Percentiles rank a stretch among this genome's conserved stretches.
Evolutionary conservation across 768 basidiomycete genomes (phyloP).

Genomic region (Filobasidium wieringae): DNA sequence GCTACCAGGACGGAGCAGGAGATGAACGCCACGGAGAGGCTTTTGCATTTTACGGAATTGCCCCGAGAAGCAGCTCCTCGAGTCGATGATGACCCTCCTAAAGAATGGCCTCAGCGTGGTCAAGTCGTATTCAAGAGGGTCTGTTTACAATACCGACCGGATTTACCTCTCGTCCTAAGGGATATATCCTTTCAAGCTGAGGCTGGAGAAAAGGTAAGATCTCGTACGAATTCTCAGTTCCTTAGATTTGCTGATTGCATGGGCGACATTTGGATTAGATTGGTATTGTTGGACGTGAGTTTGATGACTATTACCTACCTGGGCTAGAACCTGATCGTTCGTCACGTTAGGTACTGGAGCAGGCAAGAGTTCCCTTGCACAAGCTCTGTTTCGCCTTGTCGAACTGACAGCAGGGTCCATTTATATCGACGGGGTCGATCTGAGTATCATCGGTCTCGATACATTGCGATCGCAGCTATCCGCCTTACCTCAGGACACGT

Average conservation of each 20-base stretch:
- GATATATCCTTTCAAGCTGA: constrained; percentile 59
- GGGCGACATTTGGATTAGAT: neutral
- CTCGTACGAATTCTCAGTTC: no score
- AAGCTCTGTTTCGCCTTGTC: constrained; percentile 51
- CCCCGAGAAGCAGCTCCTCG: constrained; percentile 54
- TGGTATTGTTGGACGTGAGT: constrained; percentile 53
- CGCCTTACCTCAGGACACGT: constrained; percentile 57
- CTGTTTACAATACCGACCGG: constrained; percentile 56
- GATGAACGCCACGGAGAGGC: constrained; percentile 61
- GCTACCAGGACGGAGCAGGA: neutral
- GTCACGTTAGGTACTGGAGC: constrained; percentile 51
- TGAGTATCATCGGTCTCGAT: constrained; percentile 47
- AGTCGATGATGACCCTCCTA: constrained; percentile 44
- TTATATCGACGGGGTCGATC: constrained; percentile 42
- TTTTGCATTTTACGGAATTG: constrained; percentile 67
- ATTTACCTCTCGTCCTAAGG: constrained; percentile 67
- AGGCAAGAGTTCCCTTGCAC: constrained; percentile 36
- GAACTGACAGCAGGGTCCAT: constrained; percentile 52
- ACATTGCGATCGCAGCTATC: constrained; percentile 48
- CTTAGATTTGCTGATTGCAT: neutral
- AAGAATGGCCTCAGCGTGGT: constrained; percentile 63
- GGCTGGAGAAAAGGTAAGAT: constrained; percentile 59
- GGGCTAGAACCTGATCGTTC: neutral
- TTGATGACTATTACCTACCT: constrained; percentile 17
- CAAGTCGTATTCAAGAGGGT: constrained; percentile 59